Percentiles rank a stretch among this genome's conserved stretches.
These are phyloP conservation scores for Penstemon barbatus DNA, from an alignment of 257 asterid species.

Conservation along the genomic window DNA sequence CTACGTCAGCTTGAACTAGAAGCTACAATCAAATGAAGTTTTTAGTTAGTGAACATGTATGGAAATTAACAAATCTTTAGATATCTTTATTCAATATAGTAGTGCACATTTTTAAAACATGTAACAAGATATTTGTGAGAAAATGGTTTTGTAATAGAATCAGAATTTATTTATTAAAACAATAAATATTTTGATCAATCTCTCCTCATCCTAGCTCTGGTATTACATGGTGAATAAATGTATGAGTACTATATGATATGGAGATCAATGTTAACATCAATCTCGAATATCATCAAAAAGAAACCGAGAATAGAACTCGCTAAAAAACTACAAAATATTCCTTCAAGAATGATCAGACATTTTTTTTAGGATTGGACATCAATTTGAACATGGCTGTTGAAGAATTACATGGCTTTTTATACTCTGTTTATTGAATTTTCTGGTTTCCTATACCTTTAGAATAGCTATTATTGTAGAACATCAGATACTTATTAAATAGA, in stretches of 20 bases:
- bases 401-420: neutral
- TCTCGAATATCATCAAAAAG: neutral
- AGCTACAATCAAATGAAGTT: neutral
- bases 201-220: neutral
- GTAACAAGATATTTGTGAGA: neutral
- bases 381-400: slow-evolving; percentile 1
- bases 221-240: slow-evolving; percentile 2
- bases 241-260: neutral
- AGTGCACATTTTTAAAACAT: neutral
- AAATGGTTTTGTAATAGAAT: neutral
- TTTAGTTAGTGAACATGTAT: slow-evolving; percentile 5
- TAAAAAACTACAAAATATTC: neutral
- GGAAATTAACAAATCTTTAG: slow-evolving; percentile 6
- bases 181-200: neutral
- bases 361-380: neutral
- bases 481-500: neutral
- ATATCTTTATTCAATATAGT: neutral
- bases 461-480: neutral
- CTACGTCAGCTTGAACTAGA: slow-evolving; percentile 10
- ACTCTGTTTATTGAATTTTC: neutral
- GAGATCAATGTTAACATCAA: neutral
- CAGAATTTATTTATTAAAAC: neutral
- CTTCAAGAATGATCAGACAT: too few relatives aligned
- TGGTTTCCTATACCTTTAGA: neutral
- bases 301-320: neutral